Conservation (phyloP, 495 filamentous ascomycete genomes). For the Neohortaea acidophila region DNA sequence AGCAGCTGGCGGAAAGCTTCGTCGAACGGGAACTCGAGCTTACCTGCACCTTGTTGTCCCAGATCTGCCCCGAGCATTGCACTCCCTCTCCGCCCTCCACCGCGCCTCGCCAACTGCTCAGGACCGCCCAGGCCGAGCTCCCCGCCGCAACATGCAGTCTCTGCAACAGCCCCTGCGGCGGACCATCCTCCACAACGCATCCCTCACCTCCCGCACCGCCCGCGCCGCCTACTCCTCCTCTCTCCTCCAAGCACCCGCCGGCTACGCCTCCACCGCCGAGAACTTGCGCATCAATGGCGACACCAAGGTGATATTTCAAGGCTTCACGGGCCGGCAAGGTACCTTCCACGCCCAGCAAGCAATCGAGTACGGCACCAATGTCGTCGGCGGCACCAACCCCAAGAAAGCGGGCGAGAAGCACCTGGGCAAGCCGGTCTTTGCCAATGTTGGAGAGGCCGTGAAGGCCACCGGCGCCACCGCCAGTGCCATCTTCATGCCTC, state of each 20-base stretch:
- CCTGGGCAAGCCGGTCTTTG: constrained; percentile 87
- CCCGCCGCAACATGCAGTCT: constrained; percentile 26
- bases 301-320: constrained; percentile 91
- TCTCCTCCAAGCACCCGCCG: constrained; percentile 35
- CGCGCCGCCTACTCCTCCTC: constrained; percentile 55
- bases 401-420: constrained; percentile 90
- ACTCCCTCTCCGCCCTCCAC: too few species aligned
- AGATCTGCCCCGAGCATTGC: too few species aligned
- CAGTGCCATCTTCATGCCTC: constrained; percentile 96
- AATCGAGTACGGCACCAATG: constrained; percentile 82
- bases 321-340: constrained; percentile 69
- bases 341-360: constrained; percentile 97
- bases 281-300: constrained; percentile 87
- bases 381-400: constrained; percentile 95
- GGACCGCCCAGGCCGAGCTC: background rate
- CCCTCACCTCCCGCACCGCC: constrained; percentile 23
- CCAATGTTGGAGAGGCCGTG: constrained; percentile 71
- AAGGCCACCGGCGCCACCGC: constrained; percentile 83
- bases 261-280: constrained; percentile 65
- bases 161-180: constrained; percentile 26
- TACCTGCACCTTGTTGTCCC: too few species aligned
- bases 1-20: too few species aligned
- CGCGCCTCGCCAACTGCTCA: too few species aligned
- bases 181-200: constrained; percentile 20
- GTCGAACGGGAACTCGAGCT: too few species aligned